Evolutionary conservation across 345 rosid genomes (phyloP).

Genomic region (Hypericum perforatum): DNA sequence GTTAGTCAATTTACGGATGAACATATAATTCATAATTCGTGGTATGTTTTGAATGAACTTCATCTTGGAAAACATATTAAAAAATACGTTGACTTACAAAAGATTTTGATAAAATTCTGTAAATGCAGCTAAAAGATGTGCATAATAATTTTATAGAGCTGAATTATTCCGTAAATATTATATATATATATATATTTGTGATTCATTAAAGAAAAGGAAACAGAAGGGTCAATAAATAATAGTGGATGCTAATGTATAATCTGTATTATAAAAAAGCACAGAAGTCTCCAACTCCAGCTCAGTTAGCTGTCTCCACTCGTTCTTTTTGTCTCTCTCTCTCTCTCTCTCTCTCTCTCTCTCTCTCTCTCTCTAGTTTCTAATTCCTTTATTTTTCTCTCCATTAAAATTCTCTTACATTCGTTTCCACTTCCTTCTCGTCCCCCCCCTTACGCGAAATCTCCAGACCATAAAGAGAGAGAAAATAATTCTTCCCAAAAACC

Average conservation of each 20-base stretch:
- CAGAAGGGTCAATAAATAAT: background rate
- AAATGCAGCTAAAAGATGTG: no score
- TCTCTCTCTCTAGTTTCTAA: background rate
- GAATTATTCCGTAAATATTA: no score
- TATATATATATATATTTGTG: constrained; percentile 8
- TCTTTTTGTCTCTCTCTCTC: constrained; percentile 22
- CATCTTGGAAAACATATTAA: no score
- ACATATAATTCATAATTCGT: no score
- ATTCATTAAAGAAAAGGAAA: constrained; percentile 16
- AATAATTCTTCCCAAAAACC: constrained; percentile 8
- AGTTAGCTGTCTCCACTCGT: constrained; percentile 74
- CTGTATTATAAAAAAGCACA: no score
- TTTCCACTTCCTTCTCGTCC: background rate
- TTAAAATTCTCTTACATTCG: background rate
- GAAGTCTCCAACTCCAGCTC: constrained; percentile 19
- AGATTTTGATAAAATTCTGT: no score
- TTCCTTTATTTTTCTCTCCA: constrained; percentile 15
- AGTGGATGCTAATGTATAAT: no score
- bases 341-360: background rate
- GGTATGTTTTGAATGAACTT: no score
- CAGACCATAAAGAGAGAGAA: constrained; percentile 25
- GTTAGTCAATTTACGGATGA: no score
- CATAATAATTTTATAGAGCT: no score
- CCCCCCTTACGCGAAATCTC: constrained; percentile 29
- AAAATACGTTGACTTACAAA: no score